phyloP scores from a whole-genome alignment of 106 monocot genomes.

The Amphibolis antarctica region DNA sequence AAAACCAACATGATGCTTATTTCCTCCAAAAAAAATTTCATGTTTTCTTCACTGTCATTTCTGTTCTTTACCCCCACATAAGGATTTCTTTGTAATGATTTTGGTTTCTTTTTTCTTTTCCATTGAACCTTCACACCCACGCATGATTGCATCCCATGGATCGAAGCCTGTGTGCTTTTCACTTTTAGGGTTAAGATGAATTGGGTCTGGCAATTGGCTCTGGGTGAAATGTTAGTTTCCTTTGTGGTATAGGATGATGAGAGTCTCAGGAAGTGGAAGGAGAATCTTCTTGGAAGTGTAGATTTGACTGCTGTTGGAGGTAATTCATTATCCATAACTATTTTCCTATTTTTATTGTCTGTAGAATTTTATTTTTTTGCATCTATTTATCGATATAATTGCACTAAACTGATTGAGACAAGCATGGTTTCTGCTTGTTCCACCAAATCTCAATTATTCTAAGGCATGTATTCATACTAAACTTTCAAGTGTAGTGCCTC shows the following conservation, averaged over 20 bases:
- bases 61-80: neutral
- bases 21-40: neutral
- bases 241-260: conserved; percentile 64
- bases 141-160: neutral
- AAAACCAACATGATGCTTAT: neutral
- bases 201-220: neutral
- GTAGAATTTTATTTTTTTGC: neutral
- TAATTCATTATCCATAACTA: conserved; percentile 7
- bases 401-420: no score
- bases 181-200: neutral
- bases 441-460: neutral
- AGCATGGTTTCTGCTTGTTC: no score
- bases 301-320: conserved; percentile 76
- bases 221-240: neutral
- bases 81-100: neutral
- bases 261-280: conserved; percentile 91
- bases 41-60: no score
- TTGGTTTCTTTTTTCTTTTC: neutral
- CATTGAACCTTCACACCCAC: neutral
- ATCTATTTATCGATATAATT: neutral
- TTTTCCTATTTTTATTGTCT: neutral
- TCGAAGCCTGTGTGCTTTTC: neutral
- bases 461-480: no score
- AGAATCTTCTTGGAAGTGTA: conserved; percentile 65
- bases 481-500: no score